Evolutionary conservation across 2,329 filamentous ascomycete genomes (phyloP), one percentile per base, ranked within the genome.

Genomic region (Botrytis byssoidea): DNA sequence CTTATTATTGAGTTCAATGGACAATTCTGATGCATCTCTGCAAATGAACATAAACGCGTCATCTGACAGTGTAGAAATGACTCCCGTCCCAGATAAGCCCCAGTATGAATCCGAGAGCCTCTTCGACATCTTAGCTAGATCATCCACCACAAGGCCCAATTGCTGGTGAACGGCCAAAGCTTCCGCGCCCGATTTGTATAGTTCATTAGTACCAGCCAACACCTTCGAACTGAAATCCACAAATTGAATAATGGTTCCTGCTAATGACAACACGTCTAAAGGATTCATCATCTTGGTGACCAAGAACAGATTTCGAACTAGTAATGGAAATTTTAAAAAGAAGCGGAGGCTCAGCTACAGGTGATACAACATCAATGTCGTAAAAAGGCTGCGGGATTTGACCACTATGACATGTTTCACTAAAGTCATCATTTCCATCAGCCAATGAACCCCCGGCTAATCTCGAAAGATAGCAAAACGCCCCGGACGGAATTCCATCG

Each of bases 211-310:
- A 12, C 73, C 70, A 48, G 70, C 72, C 6, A 77, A 25, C 2
- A 76, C n/a, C 51, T 73, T 75, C 25, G n/a, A 61, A 25, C 68
- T 63, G 44, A 77, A 76, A 59, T 77, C 73, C 5, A 77, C 57
- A 48, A 76, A 76, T 55, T 77, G 73, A 29, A 77, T 70, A 25
- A 74, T 70, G 25, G 44, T 73, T 3, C 70, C 72, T 22, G 74
- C 73, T 25, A 76, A 25, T 18, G 69, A 64, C 20, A 75, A 44
- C 7, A 66, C 67, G n/a, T 70, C 44, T 25, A 76, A 46, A 20
- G 75, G 65, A 8, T 74, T 74, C 74, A 46, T 57, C 59, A 71
- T 60, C 2, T 14, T 71, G 32, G 29, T 16, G 32, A 51, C 2
- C 18, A 22, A 51, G 20, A 29, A 32, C n/a, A 71, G 57, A 20